Evolutionary conservation across 2,329 filamentous ascomycete genomes (phyloP).

Genomic region (Seiridium unicorne): DNA sequence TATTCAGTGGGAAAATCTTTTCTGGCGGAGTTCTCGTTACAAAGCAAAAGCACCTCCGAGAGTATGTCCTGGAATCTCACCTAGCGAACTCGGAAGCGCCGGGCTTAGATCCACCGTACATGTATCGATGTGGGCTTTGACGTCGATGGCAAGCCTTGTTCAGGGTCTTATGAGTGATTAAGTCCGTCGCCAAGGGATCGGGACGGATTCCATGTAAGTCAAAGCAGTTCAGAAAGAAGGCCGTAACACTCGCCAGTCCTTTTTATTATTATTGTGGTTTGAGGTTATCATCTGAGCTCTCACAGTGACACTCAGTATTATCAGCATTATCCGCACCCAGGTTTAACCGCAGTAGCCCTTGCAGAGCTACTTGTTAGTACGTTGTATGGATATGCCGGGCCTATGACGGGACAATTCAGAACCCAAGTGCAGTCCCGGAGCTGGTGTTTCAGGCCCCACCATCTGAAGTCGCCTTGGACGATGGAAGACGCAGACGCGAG

Average conservation of each 20-base stretch:
- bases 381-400: background rate
- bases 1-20: background rate
- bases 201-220: constrained; percentile 1
- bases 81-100: constrained; percentile 8
- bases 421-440: background rate
- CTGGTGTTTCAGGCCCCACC: constrained; percentile 2
- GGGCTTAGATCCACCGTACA: constrained; percentile 8
- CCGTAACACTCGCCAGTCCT: background rate
- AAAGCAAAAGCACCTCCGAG: background rate
- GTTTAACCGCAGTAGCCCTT: too few relatives aligned
- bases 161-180: constrained; percentile 4
- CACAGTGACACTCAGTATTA: too few relatives aligned
- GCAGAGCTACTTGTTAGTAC: too few relatives aligned
- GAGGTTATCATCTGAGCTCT: too few relatives aligned
- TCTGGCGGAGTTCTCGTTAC: background rate
- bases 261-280: too few relatives aligned
- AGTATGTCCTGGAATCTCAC: background rate
- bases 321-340: too few relatives aligned
- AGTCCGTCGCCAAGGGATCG: background rate
- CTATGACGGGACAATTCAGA: background rate
- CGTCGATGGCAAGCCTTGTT: constrained; percentile 3
- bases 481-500: background rate
- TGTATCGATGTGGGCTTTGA: constrained; percentile 6
- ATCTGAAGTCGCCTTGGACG: background rate
- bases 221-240: constrained; percentile 9